A percentile compares a stretch with the other conserved stretches of the same genome.
phyloP scores from a whole-genome alignment of 2,329 filamentous ascomycete species.

The Trichoderma cornu-damae region DNA sequence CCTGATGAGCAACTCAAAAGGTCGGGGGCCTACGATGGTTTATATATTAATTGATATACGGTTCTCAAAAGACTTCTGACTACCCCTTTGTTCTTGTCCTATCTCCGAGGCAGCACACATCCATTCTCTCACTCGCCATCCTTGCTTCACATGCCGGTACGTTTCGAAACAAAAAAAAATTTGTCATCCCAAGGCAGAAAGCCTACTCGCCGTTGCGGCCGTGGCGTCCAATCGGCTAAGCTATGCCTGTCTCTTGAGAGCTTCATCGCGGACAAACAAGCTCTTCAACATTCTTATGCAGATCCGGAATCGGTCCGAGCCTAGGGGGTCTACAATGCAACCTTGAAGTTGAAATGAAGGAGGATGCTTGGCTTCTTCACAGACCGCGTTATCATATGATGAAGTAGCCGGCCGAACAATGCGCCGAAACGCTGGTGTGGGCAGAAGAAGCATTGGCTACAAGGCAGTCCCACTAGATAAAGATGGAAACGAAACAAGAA shows the following conservation, averaged over 20 bases:
- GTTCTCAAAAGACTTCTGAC: background rate
- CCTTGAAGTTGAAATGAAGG: background rate
- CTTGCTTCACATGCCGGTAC: background rate
- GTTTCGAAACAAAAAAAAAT: constrained; percentile 11
- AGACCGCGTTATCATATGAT: constrained; percentile 14
- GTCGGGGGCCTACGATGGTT: background rate
- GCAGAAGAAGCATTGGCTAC: constrained; percentile 1
- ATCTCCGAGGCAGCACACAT: background rate
- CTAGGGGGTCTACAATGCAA: background rate
- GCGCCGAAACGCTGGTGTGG: constrained; percentile 12
- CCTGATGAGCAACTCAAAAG: background rate
- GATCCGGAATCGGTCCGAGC: constrained; percentile 19
- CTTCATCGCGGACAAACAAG: background rate
- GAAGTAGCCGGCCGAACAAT: constrained; percentile 15
- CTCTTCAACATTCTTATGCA: background rate
- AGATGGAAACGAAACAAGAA: constrained; percentile 15
- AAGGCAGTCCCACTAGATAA: background rate
- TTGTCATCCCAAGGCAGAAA: background rate
- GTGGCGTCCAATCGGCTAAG: background rate
- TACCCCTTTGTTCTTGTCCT: background rate
- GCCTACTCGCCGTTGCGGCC: background rate
- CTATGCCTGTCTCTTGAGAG: constrained; percentile 8
- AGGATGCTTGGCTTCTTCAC: background rate
- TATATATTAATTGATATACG: constrained; percentile 5
- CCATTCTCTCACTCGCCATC: background rate